Conservation (phyloP, 2,329 filamentous ascomycete species). For the Pseudogymnoascus sp. region DNA sequence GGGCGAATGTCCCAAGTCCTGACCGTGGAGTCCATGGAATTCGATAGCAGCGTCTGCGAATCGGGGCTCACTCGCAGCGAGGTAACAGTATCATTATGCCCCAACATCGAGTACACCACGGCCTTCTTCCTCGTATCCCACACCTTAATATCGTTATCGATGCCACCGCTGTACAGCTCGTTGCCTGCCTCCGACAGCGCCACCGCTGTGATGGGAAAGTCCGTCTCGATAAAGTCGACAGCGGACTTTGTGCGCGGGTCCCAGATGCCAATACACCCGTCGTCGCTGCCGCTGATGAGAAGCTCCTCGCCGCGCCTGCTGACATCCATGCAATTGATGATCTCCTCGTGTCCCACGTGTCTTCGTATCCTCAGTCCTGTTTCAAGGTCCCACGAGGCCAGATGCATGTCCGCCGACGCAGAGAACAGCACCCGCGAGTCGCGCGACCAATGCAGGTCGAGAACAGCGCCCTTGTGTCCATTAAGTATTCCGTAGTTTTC, state of each 20-base stretch:
- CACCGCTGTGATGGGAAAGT: slow-evolving; percentile 86
- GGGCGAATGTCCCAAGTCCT: slow-evolving; percentile 94
- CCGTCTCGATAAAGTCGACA: slow-evolving; percentile 78
- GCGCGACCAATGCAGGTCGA: slow-evolving; percentile 94
- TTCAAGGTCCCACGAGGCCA: slow-evolving; percentile 92
- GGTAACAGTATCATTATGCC: slow-evolving; percentile 87
- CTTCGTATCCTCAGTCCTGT: slow-evolving; percentile 86
- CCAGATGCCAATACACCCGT: slow-evolving; percentile 92
- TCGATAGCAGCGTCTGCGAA: slow-evolving; percentile 80
- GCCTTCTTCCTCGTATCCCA: slow-evolving; percentile 94
- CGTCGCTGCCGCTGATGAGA: slow-evolving; percentile 84
- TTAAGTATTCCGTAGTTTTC: slow-evolving; percentile 87
- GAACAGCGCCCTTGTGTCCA: slow-evolving; percentile 82
- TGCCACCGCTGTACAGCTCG: slow-evolving; percentile 88
- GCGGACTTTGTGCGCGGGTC: slow-evolving; percentile 87
- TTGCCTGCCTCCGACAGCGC: slow-evolving; percentile 91
- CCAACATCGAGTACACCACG: slow-evolving; percentile 77
- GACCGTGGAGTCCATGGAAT: slow-evolving; percentile 89
- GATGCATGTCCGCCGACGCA: slow-evolving; percentile 84
- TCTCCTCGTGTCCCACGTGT: slow-evolving; percentile 87
- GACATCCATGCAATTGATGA: slow-evolving; percentile 88
- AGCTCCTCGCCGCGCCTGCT: slow-evolving; percentile 86
- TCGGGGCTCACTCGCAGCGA: slow-evolving; percentile 89
- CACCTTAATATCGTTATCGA: slow-evolving; percentile 94
- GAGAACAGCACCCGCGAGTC: slow-evolving; percentile 88